Conservation (phyloP, 768 basidiomycete species). For the Pleurotus djamor region DNA sequence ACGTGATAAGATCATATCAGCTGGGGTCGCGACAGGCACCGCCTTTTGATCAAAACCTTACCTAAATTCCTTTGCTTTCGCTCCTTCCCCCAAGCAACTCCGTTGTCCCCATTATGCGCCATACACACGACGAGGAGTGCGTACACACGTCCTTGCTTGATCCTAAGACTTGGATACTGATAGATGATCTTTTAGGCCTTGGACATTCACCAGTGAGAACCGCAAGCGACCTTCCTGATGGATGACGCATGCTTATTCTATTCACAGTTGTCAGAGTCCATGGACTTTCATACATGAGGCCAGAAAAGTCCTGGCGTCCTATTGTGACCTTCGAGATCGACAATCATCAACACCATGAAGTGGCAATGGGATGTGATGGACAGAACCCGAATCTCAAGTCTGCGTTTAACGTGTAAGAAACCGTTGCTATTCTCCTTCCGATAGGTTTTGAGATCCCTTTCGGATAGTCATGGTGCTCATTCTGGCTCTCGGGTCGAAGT, state of each 20-base stretch:
- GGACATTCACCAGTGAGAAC: slow-evolving; percentile 2
- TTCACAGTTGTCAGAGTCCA: slow-evolving; percentile 36
- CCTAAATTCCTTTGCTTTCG: background rate
- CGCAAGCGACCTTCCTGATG: background rate
- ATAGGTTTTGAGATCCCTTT: no score
- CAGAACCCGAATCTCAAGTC: slow-evolving; percentile 68
- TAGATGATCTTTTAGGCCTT: background rate
- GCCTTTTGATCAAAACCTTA: background rate
- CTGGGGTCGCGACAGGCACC: no score
- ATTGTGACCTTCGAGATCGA: slow-evolving; percentile 59
- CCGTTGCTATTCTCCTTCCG: background rate
- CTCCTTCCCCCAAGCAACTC: background rate
- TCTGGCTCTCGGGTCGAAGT: slow-evolving; percentile 44
- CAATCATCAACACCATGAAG: slow-evolving; percentile 50
- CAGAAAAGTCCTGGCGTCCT: slow-evolving; percentile 67
- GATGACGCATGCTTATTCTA: background rate
- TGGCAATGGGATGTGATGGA: slow-evolving; percentile 62
- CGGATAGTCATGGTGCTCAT: slow-evolving; percentile 42
- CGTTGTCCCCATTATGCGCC: background rate
- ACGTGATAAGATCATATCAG: no score
- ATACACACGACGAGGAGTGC: background rate
- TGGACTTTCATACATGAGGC: slow-evolving; percentile 47
- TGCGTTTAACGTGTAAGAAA: slow-evolving; percentile 50
- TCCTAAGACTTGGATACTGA: no score
- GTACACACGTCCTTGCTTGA: background rate